Conservation (phyloP, 2,329 filamentous ascomycete species). For the Diplodia intermedia region DNA sequence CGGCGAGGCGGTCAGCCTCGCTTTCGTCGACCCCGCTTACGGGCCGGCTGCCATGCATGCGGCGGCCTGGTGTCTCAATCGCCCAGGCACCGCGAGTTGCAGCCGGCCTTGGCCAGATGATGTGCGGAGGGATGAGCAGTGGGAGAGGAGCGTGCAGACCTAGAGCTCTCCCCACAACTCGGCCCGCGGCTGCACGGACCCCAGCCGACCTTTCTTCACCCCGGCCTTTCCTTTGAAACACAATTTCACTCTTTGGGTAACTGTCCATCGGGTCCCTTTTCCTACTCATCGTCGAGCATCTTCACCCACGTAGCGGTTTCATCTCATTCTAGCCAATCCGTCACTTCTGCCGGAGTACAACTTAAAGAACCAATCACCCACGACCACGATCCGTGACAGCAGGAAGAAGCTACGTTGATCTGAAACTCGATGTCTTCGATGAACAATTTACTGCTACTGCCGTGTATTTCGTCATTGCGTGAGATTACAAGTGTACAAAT, state of each 20-base stretch:
- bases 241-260: neutral
- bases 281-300: neutral
- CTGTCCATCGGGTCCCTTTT: too few species aligned
- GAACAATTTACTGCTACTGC: too few species aligned
- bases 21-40: constrained; percentile 1
- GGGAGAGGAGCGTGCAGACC: neutral
- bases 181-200: constrained; percentile 19
- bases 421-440: neutral
- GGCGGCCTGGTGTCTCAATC: neutral
- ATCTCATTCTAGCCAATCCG: neutral
- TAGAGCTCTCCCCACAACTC: constrained; percentile 19
- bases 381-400: neutral
- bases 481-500: neutral
- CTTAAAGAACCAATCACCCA: neutral
- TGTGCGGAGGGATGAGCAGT: constrained; percentile 22
- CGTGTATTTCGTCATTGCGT: neutral
- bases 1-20: constrained; percentile 18
- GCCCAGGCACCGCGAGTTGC: constrained; percentile 17
- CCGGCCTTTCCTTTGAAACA: too few species aligned
- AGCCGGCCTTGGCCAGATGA: constrained; percentile 15
- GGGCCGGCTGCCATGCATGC: constrained; percentile 12
- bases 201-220: neutral
- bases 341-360: neutral
- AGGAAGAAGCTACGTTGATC: neutral
- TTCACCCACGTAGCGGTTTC: neutral